phyloP scores from a whole-genome alignment of 2,329 filamentous ascomycete genomes.

The Fragosphaeria purpurea region DNA sequence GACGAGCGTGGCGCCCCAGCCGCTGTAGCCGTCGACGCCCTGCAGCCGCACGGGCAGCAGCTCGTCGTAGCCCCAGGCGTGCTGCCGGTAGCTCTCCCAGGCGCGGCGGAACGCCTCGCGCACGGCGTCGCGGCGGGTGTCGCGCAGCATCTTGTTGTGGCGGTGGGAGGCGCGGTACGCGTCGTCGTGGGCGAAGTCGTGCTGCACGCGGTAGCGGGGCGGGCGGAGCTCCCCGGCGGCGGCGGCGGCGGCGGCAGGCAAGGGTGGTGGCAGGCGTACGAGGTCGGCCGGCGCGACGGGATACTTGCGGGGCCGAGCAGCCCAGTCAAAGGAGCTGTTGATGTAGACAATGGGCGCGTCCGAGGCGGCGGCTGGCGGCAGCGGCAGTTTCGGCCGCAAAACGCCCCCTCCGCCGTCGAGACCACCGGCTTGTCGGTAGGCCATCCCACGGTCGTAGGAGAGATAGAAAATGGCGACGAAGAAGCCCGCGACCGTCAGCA shows the following conservation, averaged over 20 bases:
- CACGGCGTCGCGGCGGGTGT: constrained; percentile 8
- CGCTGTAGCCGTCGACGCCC: constrained; percentile 74
- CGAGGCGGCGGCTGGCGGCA: constrained; percentile 3
- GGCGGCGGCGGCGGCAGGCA: too few relatives aligned
- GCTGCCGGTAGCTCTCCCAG: constrained; percentile 37
- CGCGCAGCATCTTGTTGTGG: constrained; percentile 1
- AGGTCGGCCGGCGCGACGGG: constrained; percentile 14
- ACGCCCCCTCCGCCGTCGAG: background rate
- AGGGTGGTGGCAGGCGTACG: constrained; percentile 19
- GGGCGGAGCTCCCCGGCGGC: constrained; percentile 19
- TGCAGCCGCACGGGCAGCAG: constrained; percentile 59
- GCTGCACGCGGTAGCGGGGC: constrained; percentile 33
- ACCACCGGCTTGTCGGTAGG: background rate
- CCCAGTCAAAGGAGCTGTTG: constrained; percentile 22
- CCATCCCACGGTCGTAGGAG: background rate
- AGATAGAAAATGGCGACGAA: constrained; percentile 1
- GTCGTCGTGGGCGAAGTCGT: constrained; percentile 15
- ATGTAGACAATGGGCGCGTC: constrained; percentile 14
- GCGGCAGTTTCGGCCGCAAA: constrained; percentile 1
- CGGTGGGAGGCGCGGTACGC: background rate
- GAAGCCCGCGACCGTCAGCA: background rate
- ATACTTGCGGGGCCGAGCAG: constrained; percentile 14
- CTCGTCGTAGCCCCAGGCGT: constrained; percentile 82
- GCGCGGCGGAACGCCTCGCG: constrained; percentile 20
- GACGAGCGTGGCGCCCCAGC: constrained; percentile 81